Base-by-base conservation (phyloP, 2,329 filamentous ascomycete species). In the Trichophyton schoenleinii region DNA sequence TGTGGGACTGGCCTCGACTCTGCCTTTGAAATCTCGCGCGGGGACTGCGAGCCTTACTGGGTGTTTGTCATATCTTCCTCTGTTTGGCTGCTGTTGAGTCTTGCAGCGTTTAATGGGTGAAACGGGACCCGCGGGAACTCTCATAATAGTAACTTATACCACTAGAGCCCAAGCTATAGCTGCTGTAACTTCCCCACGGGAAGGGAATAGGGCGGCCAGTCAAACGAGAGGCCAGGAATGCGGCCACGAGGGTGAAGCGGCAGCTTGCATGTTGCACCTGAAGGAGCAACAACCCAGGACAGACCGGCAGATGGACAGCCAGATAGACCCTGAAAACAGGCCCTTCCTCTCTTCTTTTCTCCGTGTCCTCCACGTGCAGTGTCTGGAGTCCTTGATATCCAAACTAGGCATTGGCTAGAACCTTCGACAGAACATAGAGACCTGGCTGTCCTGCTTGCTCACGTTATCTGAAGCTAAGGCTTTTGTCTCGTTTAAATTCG, bases 401-500 rank as follows among this genome's bases (percentile, higher is more conserved):
- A 55, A 36, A 28, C 52, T 55, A 55, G 52, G 25, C 6, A 31
- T 6, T 36, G 52, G 52, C 52, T 28, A 55, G 52, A 52, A n/a
- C 52, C 28, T 55, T 53, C 15, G 31, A 55, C 38, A 20, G 31
- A 18, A 55, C 18, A n/a, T 36, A 55, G n/a, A 28, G 9, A 34
- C 11, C 34, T 38, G 8, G 25, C 7, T 34, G 31, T 55, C 52
- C 15, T 36, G 15, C 22, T 25, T 31, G 28, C 52, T 34, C 11
- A 28, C 25, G 31, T n/a, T 34, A n/a, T 18, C 52, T 55, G 28
- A 11, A 22, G n/a, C 13, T 36, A 1, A 20, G 34, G 8, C 28
- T n/a, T n/a, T 55, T 55, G 18, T 55, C 52, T 55, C 52, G 52
- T 55, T 36, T 55, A 55, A 53, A 34, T 55, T 55, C 28, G 8